Base-by-base conservation (phyloP, 1,139 yeast genomes). In the Lodderomyces beijingensis region DNA sequence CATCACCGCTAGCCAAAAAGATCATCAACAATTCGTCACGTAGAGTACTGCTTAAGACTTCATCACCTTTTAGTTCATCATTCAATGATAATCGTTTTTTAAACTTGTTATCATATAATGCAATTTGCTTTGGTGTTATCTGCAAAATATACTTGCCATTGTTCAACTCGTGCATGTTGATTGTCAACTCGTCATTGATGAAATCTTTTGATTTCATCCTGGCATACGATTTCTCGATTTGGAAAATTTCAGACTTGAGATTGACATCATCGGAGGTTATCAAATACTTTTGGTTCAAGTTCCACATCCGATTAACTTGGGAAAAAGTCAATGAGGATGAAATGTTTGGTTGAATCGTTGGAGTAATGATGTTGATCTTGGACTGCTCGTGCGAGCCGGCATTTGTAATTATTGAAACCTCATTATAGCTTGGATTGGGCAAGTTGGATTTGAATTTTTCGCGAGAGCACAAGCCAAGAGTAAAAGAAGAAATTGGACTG, bases 281-380 rank as follows among this genome's bases (percentile, higher is more conserved):
- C 37, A 88, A 62, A 51, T 72, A 87, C 33, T 56, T 55, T 38
- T 70, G 65, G 39, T 66, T 57, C 23, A 80, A 53, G 26, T 86
- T 81, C 85, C 91, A 82, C 53, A 87, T 73, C 44, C 85, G 75
- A 38, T 83, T 79, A 22, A 85, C 77, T 44, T 85, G 80, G 2
- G 83, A 77, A 39, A 89, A 88, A 32, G 79, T 78, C 28, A 89
- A 63, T 0, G 93, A 78, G 4, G 86, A 74, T 33, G 77, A 75
- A 25, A 87, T 77, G 0, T 50, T 50, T 1, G 89, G 89, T 42
- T 78, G 79, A 6, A 82, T 66, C 8, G 79, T 67, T 6, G 86
- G 86, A 9, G 75, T 68, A 30, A 81, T 62, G 6, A 83, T 66
- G 23, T 82, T 76, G 24, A 89, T 47, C 27, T 73, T 68, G 6